A percentile compares a stretch with the other conserved stretches of the same genome.
Evolutionary conservation across 2,329 filamentous ascomycete genomes (phyloP).

Genomic region (Lachnellula subtilissima): DNA sequence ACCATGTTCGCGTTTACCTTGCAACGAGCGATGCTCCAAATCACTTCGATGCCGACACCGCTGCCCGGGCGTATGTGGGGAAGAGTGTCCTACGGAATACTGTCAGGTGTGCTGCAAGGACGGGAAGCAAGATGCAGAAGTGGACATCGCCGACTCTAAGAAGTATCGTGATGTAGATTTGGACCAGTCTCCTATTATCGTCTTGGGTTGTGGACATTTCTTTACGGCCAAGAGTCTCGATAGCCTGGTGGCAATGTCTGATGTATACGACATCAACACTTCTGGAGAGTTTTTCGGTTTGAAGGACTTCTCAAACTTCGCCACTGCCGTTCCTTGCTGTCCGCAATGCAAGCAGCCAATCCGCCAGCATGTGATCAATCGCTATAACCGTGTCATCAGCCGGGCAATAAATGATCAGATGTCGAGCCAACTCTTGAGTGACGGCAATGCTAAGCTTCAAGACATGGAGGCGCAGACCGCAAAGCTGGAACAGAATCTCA

Average conservation of each 20-base stretch:
- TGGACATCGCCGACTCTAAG: constrained; percentile 51
- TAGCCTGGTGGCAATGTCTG: constrained; percentile 47
- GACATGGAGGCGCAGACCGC: not conserved
- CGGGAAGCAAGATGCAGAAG: constrained; percentile 36
- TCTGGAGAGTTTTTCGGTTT: not conserved
- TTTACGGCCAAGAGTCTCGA: constrained; percentile 56
- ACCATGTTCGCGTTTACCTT: constrained; percentile 17
- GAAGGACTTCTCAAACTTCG: not conserved
- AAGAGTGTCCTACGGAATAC: constrained; percentile 11
- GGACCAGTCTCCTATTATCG: constrained; percentile 55
- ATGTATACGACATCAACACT: constrained; percentile 18
- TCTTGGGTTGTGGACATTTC: constrained; percentile 59
- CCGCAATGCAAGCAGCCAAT: not conserved
- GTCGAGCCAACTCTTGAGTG: not conserved
- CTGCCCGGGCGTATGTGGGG: constrained; percentile 19
- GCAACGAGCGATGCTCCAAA: constrained; percentile 12
- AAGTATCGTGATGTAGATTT: constrained; percentile 54
- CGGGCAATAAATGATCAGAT: not conserved
- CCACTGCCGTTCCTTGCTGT: not conserved
- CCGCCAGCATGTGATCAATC: not conserved
- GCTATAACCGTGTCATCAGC: not conserved
- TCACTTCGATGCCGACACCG: constrained; percentile 15
- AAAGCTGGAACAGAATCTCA: not conserved
- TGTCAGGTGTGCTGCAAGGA: constrained; percentile 39
- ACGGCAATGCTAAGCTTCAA: not conserved